Evolutionary conservation across 2,329 filamentous ascomycete genomes (phyloP).

Genomic region (Exophiala alcalophila): DNA sequence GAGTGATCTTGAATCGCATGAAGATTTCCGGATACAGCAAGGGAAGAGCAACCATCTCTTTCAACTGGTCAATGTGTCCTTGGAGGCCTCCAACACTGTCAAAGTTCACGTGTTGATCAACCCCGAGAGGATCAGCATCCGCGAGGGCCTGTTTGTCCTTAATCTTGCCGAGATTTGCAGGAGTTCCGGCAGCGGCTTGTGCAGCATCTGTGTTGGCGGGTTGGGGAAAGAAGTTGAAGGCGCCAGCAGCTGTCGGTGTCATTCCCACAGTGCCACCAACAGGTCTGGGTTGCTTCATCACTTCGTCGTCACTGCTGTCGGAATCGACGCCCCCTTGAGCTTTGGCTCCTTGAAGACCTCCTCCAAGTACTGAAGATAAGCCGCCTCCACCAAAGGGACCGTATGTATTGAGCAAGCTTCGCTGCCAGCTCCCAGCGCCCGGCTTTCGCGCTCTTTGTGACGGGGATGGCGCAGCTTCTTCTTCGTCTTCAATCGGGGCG

Average conservation of each 20-base stretch:
- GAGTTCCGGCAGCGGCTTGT: conserved; percentile 57
- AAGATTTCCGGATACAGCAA: conserved; percentile 95
- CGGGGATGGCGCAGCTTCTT: conserved; percentile 65
- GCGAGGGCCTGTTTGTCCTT: conserved; percentile 90
- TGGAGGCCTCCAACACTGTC: conserved; percentile 90
- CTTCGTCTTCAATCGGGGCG: conserved; percentile 70
- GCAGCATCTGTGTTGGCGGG: conserved; percentile 56
- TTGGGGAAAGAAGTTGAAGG: conserved; percentile 55
- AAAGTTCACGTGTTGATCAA: conserved; percentile 89
- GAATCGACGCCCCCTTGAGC: conserved; percentile 80
- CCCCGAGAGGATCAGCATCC: conserved; percentile 89
- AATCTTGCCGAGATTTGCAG: conserved; percentile 85
- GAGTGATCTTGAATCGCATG: conserved; percentile 83
- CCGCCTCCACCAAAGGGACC: conserved; percentile 91
- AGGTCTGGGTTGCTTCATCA: conserved; percentile 58
- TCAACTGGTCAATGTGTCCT: conserved; percentile 92
- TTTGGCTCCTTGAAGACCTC: conserved; percentile 62
- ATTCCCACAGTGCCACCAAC: conserved; percentile 63
- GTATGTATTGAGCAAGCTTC: conserved; percentile 81
- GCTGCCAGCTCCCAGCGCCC: conserved; percentile 65
- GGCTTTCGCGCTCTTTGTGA: conserved; percentile 62
- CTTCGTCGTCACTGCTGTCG: conserved; percentile 95
- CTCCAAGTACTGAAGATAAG: conserved; percentile 66
- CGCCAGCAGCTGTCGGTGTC: conserved; percentile 56
- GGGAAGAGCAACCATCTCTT: conserved; percentile 97